Base-by-base conservation (phyloP, 441 rosid genomes). In the Capsella rubella region DNA sequence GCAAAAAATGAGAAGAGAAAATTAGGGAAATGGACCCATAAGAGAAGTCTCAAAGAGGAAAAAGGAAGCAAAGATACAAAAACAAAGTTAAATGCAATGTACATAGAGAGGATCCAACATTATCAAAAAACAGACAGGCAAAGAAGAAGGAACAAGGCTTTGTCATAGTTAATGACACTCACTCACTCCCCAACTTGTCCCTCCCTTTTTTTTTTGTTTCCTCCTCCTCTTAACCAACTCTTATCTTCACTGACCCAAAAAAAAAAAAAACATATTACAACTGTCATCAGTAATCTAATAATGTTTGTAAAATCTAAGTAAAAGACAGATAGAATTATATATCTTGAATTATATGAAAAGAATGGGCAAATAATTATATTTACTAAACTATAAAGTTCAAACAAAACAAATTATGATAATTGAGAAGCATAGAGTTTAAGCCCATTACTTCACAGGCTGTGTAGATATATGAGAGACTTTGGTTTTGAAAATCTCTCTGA, bases 361-460 rank as follows among this genome's bases (percentile, higher is more conserved):
- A 67, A 70, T 76, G 67, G 66, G 75, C 67, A 64, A 35, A 64
- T 21, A 43, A 14, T 54, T 10, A 34, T 32, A 43, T 54, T 2
- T 21, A 58, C 29, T n/a, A 1, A 16, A 46, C 32, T 10, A 21
- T 21, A 9, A 21, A 28, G 10, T 39, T 39, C 42, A 43, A 69
- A 51, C 2, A 59, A 14, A 69, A 50, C 25, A 8, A 50, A 10
- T 15, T 49, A 31, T 79, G 67, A 82, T 77, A 76, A 82, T 81
- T 77, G 84, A 78, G 78, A 76, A 78, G 78, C 81, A 76, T 70
- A 34, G 59, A 76, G 75, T 73, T 55, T 29, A 34, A 67, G 84
- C 89, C 96, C 90, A 87, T 84, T 81, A 69, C 89, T 82, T 73
- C 87, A 84, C 95, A 87, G 96, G 83, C 88, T 84, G 95, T 84